Evolutionary conservation across 2,329 filamentous ascomycete species (phyloP).

Genomic region (Periconia macrospinosa): DNA sequence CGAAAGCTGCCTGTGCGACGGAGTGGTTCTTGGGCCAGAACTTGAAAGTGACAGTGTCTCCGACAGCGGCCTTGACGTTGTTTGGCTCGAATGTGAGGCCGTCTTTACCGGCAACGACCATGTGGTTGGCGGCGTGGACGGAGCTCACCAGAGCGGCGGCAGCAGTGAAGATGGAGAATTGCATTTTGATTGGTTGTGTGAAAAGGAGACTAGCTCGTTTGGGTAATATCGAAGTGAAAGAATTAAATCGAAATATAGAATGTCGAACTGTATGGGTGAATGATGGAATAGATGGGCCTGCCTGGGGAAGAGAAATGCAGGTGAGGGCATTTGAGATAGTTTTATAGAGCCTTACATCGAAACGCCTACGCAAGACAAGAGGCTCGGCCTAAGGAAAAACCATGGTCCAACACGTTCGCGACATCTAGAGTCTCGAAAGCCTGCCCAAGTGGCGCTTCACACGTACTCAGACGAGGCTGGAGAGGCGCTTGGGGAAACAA

Average conservation of each 20-base stretch:
- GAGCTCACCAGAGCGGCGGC: conserved; percentile 33
- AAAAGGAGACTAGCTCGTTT: conserved; percentile 39
- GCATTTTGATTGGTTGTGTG: conserved; percentile 39
- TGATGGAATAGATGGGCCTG: conserved; percentile 37
- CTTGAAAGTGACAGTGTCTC: conserved; percentile 42
- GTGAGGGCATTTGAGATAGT: conserved; percentile 38
- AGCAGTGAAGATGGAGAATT: conserved; percentile 40
- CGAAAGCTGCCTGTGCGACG: conserved; percentile 41
- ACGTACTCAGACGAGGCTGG: conserved; percentile 3
- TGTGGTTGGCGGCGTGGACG: conserved; percentile 35
- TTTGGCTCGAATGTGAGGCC: conserved; percentile 39
- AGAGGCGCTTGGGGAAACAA: conserved; percentile 12
- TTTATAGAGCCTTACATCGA: conserved; percentile 35
- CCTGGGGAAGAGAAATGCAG: conserved; percentile 31
- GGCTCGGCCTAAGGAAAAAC: conserved; percentile 12
- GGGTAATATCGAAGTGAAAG: conserved; percentile 14
- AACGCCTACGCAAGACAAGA: conserved; percentile 24
- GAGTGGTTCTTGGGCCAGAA: conserved; percentile 46
- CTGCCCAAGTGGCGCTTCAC: conserved; percentile 21
- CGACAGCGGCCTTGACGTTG: conserved; percentile 35
- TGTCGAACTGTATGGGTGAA: conserved; percentile 33
- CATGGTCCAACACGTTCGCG: conserved; percentile 39
- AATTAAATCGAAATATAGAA: conserved; percentile 27
- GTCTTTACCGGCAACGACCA: conserved; percentile 34
- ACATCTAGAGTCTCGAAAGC: conserved; percentile 37